phyloP scores from a whole-genome alignment of 148 eudicot species.

The Euryodendron excelsum region DNA sequence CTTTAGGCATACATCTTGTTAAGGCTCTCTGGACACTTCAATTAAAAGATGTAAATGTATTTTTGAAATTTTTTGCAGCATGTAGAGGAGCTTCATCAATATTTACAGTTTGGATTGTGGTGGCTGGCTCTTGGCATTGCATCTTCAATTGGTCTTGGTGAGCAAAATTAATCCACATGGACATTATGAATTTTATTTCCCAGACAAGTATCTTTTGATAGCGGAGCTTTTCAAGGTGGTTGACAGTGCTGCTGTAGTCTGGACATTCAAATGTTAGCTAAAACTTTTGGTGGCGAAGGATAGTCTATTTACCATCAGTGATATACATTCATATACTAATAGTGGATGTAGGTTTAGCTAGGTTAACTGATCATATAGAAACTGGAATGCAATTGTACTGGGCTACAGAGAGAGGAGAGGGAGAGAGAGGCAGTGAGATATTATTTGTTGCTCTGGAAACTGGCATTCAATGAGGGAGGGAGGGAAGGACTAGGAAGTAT shows the following conservation, averaged over 20 bases:
- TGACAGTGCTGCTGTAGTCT: not conserved
- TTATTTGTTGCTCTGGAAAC: no score
- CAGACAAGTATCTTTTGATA: not conserved
- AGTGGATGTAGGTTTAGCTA: not conserved
- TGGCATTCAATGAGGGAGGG: no score
- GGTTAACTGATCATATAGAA: not conserved
- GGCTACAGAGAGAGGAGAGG: no score
- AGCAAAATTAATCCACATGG: constrained; percentile 12
- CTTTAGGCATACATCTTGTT: not conserved
- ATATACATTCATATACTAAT: not conserved
- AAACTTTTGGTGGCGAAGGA: not conserved
- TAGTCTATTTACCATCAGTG: not conserved
- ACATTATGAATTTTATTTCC: not conserved
- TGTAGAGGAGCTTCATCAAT: constrained; percentile 58
- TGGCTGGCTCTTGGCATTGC: constrained; percentile 98
- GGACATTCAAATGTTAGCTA: not conserved
- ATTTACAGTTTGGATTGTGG: constrained; percentile 79
- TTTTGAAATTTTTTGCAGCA: constrained; percentile 53
- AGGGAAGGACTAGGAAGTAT: no score
- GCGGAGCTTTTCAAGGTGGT: not conserved
- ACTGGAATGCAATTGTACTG: not conserved
- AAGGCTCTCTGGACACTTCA: not conserved
- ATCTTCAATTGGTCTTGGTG: constrained; percentile 97
- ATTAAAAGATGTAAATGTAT: not conserved
- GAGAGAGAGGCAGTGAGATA: no score